Evolutionary conservation across 2,329 filamentous ascomycete genomes (phyloP), one percentile per base, ranked within the genome.

Genomic region (Metarhizium robertsii): DNA sequence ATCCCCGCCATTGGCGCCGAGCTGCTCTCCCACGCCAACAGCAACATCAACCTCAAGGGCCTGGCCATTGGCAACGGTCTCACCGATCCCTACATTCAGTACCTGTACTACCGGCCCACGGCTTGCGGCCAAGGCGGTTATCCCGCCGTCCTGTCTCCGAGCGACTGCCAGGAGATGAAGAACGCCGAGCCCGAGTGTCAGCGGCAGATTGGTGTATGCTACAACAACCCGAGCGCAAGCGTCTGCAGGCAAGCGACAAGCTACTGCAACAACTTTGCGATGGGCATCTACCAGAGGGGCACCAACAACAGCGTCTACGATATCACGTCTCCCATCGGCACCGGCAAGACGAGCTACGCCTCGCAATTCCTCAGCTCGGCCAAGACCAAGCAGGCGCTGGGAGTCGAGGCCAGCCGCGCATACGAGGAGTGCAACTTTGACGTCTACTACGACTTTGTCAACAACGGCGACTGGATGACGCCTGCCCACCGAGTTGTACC

Each of bases 361-460:
- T 87, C 88, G 65, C 84, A 88, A 50, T 97, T 88, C 75, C 81
- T 99, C 61, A 96, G 96, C 81, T 80, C 88, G 71, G 71, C 79
- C 54, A 79, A 88, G 16, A 92, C 97, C 61, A 88, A 88, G 78
- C 80, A 90, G 67, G 90, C 90, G 47, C 80, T 97, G 38, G 94
- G 94, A 61, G 91, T 85, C 52, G 94, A 97, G 75, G 90, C 96
- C 55, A 79, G 83, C 62, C 82, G 79, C 68, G 1, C 14, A 10
- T 97, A 95, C 72, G 89, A 96, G 67, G 92, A 87, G 71, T 97
- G 92, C 84, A 96, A 96, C 81, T 90, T 92, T 65, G 88, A 95
- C 73, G 94, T 97, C 75, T 96, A 96, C 83, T 84, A 90, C 67
- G 95, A 95, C 81, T 97, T 99, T 82, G 77, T 96, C 25, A 38